A percentile compares a stretch with the other conserved stretches of the same genome.
phyloP scores from a whole-genome alignment of 768 basidiomycete genomes.

The Lentinula sp. region DNA sequence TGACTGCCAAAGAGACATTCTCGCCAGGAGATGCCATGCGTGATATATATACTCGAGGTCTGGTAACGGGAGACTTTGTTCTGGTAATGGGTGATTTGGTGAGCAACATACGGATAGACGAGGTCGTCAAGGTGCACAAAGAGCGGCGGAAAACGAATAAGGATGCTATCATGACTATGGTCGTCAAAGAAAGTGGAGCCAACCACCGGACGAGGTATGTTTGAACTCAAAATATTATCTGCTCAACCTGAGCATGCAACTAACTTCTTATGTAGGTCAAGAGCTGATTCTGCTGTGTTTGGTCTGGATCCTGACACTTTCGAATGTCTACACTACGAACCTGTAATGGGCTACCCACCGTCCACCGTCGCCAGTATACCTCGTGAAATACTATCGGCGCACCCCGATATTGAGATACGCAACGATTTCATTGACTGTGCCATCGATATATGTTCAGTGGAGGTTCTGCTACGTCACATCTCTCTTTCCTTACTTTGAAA shows the following conservation, averaged over 20 bases:
- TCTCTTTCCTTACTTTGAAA: neutral
- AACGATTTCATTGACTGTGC: slow-evolving; percentile 85
- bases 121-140: slow-evolving; percentile 85
- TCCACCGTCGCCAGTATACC: slow-evolving; percentile 61
- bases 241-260: neutral
- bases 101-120: slow-evolving; percentile 87
- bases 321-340: slow-evolving; percentile 83
- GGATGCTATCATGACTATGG: slow-evolving; percentile 96
- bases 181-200: slow-evolving; percentile 73
- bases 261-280: slow-evolving; percentile 39
- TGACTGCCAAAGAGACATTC: slow-evolving; percentile 82
- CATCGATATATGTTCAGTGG: slow-evolving; percentile 92
- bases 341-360: slow-evolving; percentile 63
- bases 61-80: slow-evolving; percentile 88
- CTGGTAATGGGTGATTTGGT: slow-evolving; percentile 90
- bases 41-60: slow-evolving; percentile 86
- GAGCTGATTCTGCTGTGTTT: slow-evolving; percentile 71
- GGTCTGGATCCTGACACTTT: slow-evolving; percentile 70
- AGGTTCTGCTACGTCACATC: slow-evolving; percentile 39
- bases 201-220: slow-evolving; percentile 65
- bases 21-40: slow-evolving; percentile 91
- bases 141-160: slow-evolving; percentile 81
- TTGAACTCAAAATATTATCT: neutral
- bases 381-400: slow-evolving; percentile 65
- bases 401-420: slow-evolving; percentile 79